Conservation (phyloP, 495 filamentous ascomycete species). For the Xylaria acuta region DNA sequence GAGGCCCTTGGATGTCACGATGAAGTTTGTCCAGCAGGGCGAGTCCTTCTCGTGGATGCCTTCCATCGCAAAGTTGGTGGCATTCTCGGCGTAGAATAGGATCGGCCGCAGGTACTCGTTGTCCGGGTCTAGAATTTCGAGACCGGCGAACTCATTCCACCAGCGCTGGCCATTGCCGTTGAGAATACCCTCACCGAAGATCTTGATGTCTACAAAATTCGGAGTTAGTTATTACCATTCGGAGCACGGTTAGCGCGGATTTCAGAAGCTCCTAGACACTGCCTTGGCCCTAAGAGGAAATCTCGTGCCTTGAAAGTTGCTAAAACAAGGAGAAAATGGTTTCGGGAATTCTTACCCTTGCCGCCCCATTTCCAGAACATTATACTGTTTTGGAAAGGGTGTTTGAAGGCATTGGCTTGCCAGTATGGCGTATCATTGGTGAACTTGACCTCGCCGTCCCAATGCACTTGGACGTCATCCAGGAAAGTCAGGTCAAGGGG, state of each 20-base stretch:
- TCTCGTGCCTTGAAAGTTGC: too few species aligned
- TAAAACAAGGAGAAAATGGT: too few species aligned
- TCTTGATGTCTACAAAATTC: slow-evolving; percentile 63
- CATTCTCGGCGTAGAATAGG: slow-evolving; percentile 63
- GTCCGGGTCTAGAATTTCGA: slow-evolving; percentile 51
- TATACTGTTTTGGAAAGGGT: slow-evolving; percentile 64
- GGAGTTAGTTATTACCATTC: too few species aligned
- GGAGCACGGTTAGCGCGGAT: too few species aligned
- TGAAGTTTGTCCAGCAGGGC: slow-evolving; percentile 66
- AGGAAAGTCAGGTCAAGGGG: slow-evolving; percentile 64
- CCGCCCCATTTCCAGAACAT: slow-evolving; percentile 69
- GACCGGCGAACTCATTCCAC: slow-evolving; percentile 45
- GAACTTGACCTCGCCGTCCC: slow-evolving; percentile 66
- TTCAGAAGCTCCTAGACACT: too few species aligned
- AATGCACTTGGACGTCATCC: slow-evolving; percentile 60
- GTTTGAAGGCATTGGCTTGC: slow-evolving; percentile 63
- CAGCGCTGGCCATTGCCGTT: slow-evolving; percentile 61
- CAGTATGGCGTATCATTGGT: slow-evolving; percentile 65
- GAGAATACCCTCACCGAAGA: slow-evolving; percentile 58
- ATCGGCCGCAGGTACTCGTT: slow-evolving; percentile 63
- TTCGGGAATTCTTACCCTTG: too few species aligned
- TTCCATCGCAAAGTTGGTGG: slow-evolving; percentile 59
- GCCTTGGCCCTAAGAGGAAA: too few species aligned
- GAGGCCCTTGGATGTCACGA: slow-evolving; percentile 59
- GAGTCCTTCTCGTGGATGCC: slow-evolving; percentile 64